Evolutionary conservation across 2,329 filamentous ascomycete species (phyloP).

Genomic region (Nigrospora oryzae): DNA sequence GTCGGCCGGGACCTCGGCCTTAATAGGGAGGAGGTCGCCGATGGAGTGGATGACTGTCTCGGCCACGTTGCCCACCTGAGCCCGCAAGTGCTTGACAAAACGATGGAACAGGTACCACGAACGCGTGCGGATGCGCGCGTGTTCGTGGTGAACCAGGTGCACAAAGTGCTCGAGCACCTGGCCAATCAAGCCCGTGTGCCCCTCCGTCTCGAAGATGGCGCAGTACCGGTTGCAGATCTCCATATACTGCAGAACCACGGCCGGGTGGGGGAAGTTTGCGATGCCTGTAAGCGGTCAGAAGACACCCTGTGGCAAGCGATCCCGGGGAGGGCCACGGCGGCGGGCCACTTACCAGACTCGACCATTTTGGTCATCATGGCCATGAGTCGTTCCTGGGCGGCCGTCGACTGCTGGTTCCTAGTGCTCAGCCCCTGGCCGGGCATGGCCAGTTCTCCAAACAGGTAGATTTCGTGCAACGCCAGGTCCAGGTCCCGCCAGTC

Average conservation of each 20-base stretch:
- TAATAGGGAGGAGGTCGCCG: slow-evolving; percentile 79
- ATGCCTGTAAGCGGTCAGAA: slow-evolving; percentile 48
- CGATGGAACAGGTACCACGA: slow-evolving; percentile 97
- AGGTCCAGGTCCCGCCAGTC: slow-evolving; percentile 95
- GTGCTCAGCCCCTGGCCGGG: slow-evolving; percentile 78
- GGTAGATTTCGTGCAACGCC: slow-evolving; percentile 87
- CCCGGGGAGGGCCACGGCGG: not conserved
- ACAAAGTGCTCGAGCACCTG: slow-evolving; percentile 89
- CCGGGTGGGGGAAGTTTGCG: slow-evolving; percentile 78
- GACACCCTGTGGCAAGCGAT: slow-evolving; percentile 12
- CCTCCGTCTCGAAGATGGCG: slow-evolving; percentile 80
- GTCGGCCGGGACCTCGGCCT: slow-evolving; percentile 75
- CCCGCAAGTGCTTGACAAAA: slow-evolving; percentile 78
- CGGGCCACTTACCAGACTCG: slow-evolving; percentile 60
- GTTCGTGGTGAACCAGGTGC: slow-evolving; percentile 76
- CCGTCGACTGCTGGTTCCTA: slow-evolving; percentile 73
- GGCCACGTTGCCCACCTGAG: slow-evolving; percentile 79
- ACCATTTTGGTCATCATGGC: slow-evolving; percentile 96
- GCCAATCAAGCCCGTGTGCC: slow-evolving; percentile 60
- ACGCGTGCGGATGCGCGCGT: slow-evolving; percentile 77
- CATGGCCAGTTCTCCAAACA: slow-evolving; percentile 91
- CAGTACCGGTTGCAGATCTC: slow-evolving; percentile 95
- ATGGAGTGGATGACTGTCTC: slow-evolving; percentile 89
- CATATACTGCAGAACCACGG: slow-evolving; percentile 94
- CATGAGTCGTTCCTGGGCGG: slow-evolving; percentile 72